A percentile compares a stretch with the other conserved stretches of the same genome.
These are phyloP conservation scores for Geranium incanum DNA, from an alignment of 441 rosid species.

Conservation along the genomic window DNA sequence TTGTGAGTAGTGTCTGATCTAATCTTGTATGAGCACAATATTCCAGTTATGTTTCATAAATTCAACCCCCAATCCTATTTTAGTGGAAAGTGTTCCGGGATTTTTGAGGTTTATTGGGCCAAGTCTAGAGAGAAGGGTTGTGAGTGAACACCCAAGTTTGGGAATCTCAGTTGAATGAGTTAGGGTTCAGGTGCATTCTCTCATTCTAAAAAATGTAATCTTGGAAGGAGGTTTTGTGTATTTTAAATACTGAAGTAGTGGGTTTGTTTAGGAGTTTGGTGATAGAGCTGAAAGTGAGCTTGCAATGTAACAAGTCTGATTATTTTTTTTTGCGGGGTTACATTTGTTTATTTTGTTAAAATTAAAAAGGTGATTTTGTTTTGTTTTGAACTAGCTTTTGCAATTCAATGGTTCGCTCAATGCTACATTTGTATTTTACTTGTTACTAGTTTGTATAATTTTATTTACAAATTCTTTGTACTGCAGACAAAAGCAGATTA, in stretches of 20 bases:
- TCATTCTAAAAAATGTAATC: background rate
- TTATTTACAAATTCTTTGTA: background rate
- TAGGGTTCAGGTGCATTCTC: background rate
- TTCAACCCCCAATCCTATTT: background rate
- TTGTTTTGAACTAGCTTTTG: background rate
- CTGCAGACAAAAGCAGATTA: slow-evolving; percentile 71
- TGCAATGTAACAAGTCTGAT: background rate
- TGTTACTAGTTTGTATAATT: background rate
- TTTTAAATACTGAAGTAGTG: background rate
- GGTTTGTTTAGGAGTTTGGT: background rate
- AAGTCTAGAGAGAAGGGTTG: background rate
- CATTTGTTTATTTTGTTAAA: background rate
- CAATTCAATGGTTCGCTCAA: background rate
- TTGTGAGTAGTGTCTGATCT: background rate
- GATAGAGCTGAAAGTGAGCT: background rate
- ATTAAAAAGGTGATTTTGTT: background rate
- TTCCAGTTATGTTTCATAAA: background rate
- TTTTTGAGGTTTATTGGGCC: background rate
- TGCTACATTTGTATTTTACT: background rate
- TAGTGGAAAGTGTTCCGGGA: background rate
- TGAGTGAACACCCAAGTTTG: background rate
- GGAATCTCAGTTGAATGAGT: background rate
- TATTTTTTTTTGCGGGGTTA: background rate
- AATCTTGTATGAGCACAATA: background rate
- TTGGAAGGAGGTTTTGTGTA: background rate